These are phyloP conservation scores for Strobilomyces dryophilus DNA, from an alignment of 768 basidiomycete species.

Conservation along the genomic window DNA sequence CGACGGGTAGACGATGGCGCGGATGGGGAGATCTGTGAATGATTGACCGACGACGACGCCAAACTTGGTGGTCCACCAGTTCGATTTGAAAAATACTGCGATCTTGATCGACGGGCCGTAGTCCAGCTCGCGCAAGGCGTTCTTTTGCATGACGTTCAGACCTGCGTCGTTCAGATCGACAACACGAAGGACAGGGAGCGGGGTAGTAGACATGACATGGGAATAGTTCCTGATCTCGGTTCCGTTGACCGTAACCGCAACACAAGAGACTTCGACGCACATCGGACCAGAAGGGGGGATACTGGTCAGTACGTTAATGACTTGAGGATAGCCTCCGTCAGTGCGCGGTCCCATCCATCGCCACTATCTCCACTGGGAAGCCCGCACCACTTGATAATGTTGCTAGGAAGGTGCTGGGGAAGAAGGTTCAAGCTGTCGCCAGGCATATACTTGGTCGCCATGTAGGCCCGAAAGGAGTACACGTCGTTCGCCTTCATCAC, in stretches of 20 bases:
- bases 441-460: slow-evolving; percentile 11
- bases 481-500: slow-evolving; percentile 25
- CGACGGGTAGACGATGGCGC: slow-evolving; percentile 7
- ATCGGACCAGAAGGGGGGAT: neutral
- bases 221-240: slow-evolving; percentile 7
- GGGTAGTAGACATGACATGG: slow-evolving; percentile 9
- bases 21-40: slow-evolving; percentile 9
- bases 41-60: slow-evolving; percentile 10
- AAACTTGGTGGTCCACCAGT: slow-evolving; percentile 13
- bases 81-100: slow-evolving; percentile 7
- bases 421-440: slow-evolving; percentile 17
- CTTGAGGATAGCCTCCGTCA: slow-evolving; percentile 31
- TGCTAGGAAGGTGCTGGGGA: neutral
- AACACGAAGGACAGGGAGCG: slow-evolving; percentile 3
- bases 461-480: slow-evolving; percentile 28
- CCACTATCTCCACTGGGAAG: slow-evolving; percentile 25
- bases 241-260: slow-evolving; percentile 7
- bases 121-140: neutral
- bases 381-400: slow-evolving; percentile 30
- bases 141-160: slow-evolving; percentile 6
- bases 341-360: neutral
- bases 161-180: slow-evolving; percentile 6
- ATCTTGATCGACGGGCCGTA: neutral
- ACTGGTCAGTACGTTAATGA: slow-evolving; percentile 12
- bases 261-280: neutral